Conservation (phyloP, 345 rosid species). For the Lumnitzera racemosa region DNA sequence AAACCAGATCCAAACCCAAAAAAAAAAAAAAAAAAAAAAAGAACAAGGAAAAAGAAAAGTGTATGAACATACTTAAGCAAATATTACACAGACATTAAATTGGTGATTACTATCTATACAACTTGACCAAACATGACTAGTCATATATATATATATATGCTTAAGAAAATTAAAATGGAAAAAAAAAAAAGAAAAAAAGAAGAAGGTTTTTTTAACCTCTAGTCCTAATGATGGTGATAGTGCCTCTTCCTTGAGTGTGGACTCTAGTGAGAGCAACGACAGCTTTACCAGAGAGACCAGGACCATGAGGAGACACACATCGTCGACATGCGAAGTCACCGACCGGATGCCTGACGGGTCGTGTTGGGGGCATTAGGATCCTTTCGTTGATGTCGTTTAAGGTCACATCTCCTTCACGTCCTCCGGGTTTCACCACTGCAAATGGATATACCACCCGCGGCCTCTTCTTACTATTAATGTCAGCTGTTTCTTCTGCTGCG, state of each 20-base stretch:
- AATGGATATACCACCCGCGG: conserved; percentile 82
- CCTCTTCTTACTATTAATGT: conserved; percentile 32
- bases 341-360: conserved; percentile 90
- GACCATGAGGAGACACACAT: conserved; percentile 48
- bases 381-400: conserved; percentile 77
- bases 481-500: not conserved
- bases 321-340: conserved; percentile 89
- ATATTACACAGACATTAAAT: no score
- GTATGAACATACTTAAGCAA: not conserved
- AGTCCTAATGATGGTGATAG: conserved; percentile 94
- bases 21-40: no score
- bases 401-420: conserved; percentile 68
- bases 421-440: conserved; percentile 95
- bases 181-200: conserved; percentile 6
- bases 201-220: conserved; percentile 41
- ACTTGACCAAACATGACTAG: no score
- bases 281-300: conserved; percentile 88
- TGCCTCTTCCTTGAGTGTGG: conserved; percentile 92
- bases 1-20: no score
- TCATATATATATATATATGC: no score
- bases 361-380: conserved; percentile 70
- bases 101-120: conserved; percentile 10
- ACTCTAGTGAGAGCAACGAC: conserved; percentile 90
- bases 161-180: not conserved
- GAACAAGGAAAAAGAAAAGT: not conserved